A percentile compares a stretch with the other conserved stretches of the same genome.
These are phyloP conservation scores for Micromonas commoda DNA, from an alignment of 139 green algal genomes.

Conservation along the genomic window DNA sequence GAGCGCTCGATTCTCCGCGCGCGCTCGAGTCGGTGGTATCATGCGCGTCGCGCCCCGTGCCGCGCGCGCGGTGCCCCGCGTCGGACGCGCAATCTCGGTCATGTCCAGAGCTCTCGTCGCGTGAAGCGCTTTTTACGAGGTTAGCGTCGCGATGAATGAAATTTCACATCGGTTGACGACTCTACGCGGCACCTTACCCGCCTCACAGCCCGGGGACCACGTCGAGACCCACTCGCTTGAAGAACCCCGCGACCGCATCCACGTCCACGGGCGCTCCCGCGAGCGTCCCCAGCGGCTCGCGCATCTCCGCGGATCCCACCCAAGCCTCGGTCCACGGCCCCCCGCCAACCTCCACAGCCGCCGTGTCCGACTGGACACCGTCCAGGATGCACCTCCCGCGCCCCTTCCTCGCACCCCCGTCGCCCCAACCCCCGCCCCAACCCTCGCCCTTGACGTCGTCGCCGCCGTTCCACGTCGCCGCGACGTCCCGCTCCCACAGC, in stretches of 20 bases:
- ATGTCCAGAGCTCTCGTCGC: background rate
- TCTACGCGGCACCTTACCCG: background rate
- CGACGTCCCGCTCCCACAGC: constrained; percentile 55
- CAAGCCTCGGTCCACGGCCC: constrained; percentile 84
- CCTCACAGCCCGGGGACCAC: constrained; percentile 2
- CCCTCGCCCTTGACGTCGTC: too few species aligned
- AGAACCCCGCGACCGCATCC: background rate
- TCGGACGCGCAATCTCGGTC: background rate
- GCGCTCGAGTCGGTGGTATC: background rate
- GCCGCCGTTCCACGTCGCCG: too few species aligned
- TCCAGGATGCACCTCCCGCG: constrained; percentile 1
- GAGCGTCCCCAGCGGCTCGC: background rate
- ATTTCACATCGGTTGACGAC: background rate
- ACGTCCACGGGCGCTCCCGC: constrained; percentile 4
- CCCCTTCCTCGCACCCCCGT: background rate
- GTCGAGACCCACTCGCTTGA: background rate
- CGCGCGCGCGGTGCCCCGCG: background rate
- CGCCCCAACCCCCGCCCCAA: too few species aligned
- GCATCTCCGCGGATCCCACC: constrained; percentile 33
- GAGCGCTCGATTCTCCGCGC: background rate
- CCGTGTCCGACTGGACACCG: constrained; percentile 2
- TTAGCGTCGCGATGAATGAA: too few species aligned
- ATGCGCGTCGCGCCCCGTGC: background rate
- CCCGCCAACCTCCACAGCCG: constrained; percentile 68
- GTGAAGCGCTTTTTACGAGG: background rate